A percentile compares a stretch with the other conserved stretches of the same genome.
Evolutionary conservation across 495 filamentous ascomycete genomes (phyloP).

Genomic region (Lasiosphaeria hispida): DNA sequence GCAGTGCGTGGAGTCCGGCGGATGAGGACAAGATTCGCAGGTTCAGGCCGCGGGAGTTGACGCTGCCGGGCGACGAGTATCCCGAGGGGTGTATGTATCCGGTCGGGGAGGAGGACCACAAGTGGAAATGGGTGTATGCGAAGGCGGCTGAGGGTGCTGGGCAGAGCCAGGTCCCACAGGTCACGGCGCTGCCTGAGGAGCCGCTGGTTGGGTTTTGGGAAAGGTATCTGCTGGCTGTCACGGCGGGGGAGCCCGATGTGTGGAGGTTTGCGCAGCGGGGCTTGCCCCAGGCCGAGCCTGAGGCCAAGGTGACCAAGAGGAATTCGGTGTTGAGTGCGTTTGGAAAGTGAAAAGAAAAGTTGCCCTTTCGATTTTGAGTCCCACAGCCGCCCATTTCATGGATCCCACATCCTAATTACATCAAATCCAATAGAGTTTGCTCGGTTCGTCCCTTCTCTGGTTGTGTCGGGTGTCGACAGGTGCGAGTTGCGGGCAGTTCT

Average conservation of each 20-base stretch:
- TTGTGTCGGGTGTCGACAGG: too few species aligned
- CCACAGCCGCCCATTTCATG: too few species aligned
- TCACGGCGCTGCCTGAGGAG: slow-evolving; percentile 26
- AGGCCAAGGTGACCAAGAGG: neutral
- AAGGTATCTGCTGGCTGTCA: slow-evolving; percentile 24
- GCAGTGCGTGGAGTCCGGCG: neutral
- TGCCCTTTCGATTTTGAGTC: too few species aligned
- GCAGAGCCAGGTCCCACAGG: slow-evolving; percentile 21
- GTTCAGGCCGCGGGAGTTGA: slow-evolving; percentile 12
- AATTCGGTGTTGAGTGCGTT: neutral
- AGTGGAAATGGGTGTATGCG: slow-evolving; percentile 32
- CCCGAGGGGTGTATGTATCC: slow-evolving; percentile 22
- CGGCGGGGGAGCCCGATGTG: slow-evolving; percentile 26
- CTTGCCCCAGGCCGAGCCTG: neutral
- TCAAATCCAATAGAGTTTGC: too few species aligned
- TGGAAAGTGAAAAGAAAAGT: neutral
- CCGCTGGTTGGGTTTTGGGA: slow-evolving; percentile 36
- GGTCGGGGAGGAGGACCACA: slow-evolving; percentile 17
- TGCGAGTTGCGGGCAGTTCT: too few species aligned
- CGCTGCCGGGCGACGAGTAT: slow-evolving; percentile 14
- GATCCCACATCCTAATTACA: too few species aligned
- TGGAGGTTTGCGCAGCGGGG: slow-evolving; percentile 27
- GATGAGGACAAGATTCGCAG: neutral
- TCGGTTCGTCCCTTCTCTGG: too few species aligned
- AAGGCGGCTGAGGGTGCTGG: slow-evolving; percentile 13